These are phyloP conservation scores for Alternaria gansuensis DNA, from an alignment of 2,329 filamentous ascomycete genomes.

Conservation along the genomic window DNA sequence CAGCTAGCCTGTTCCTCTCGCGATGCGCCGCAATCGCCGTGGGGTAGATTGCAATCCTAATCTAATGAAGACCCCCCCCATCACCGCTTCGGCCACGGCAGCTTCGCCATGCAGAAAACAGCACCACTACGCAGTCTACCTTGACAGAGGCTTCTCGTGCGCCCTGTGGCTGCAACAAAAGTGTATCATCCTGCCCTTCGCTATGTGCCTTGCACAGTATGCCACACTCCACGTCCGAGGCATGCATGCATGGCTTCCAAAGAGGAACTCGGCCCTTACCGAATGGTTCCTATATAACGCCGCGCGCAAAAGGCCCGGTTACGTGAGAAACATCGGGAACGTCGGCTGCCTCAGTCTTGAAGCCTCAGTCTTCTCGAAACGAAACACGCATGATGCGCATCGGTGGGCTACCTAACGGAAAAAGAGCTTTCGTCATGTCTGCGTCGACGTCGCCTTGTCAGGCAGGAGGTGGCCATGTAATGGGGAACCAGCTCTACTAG, in stretches of 20 bases:
- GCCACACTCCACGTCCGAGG: conserved; percentile 43
- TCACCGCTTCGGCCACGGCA: conserved; percentile 11
- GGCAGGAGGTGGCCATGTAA: conserved; percentile 4
- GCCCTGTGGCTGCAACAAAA: conserved; percentile 14
- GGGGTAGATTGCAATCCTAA: conserved; percentile 33
- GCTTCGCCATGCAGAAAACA: conserved; percentile 1
- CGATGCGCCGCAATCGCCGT: conserved; percentile 19
- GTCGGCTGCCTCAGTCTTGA: conserved; percentile 28
- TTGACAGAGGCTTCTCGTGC: background rate
- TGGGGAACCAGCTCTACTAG: conserved; percentile 1
- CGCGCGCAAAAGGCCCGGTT: conserved; percentile 13
- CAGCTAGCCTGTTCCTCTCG: conserved; percentile 40
- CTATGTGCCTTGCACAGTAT: conserved; percentile 20
- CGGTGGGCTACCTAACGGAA: conserved; percentile 15
- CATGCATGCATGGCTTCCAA: conserved; percentile 25
- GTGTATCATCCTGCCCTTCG: conserved; percentile 11
- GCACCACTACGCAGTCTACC: background rate
- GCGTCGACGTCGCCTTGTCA: conserved; percentile 10
- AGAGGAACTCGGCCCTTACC: conserved; percentile 1
- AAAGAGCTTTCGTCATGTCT: conserved; percentile 9
- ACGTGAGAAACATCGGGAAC: conserved; percentile 17
- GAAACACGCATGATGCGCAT: conserved; percentile 19
- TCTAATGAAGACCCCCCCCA: conserved; percentile 16
- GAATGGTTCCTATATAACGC: conserved; percentile 16
- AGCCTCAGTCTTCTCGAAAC: conserved; percentile 26